phyloP scores from a whole-genome alignment of 495 filamentous ascomycete genomes.

The Podospora appendiculata region DNA sequence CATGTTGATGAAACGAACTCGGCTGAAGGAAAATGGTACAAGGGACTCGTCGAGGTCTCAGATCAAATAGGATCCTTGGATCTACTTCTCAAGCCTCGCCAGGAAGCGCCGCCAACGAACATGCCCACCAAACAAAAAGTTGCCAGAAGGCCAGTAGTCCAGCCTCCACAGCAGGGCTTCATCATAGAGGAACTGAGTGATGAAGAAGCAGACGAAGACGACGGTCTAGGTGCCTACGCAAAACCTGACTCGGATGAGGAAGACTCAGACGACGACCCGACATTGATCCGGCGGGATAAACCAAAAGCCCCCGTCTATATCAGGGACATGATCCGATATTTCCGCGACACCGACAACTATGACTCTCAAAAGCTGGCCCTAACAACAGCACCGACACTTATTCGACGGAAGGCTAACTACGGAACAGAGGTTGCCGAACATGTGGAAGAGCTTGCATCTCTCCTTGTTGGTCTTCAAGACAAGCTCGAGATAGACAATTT shows the following conservation, averaged over 20 bases:
- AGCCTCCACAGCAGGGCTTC: conserved; percentile 26
- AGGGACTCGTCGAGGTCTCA: conserved; percentile 50
- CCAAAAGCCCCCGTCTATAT: conserved; percentile 86
- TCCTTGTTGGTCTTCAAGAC: conserved; percentile 73
- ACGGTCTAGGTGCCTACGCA: conserved; percentile 71
- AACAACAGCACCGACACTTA: conserved; percentile 64
- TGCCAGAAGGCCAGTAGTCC: conserved; percentile 12
- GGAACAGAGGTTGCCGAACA: conserved; percentile 84
- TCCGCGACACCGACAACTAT: conserved; percentile 75
- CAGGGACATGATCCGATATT: conserved; percentile 69
- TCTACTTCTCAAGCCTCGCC: conserved; percentile 25
- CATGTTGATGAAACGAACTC: conserved; percentile 70
- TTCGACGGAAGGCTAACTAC: conserved; percentile 80
- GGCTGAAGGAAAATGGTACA: conserved; percentile 71
- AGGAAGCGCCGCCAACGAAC: background rate
- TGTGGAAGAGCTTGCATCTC: conserved; percentile 67
- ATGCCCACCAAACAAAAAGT: conserved; percentile 7
- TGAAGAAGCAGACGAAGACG: conserved; percentile 51
- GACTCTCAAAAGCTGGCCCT: conserved; percentile 79
- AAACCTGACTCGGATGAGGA: conserved; percentile 91
- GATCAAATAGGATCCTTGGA: conserved; percentile 59
- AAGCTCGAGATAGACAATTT: conserved; percentile 71
- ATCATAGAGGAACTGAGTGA: conserved; percentile 65
- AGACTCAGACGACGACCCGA: conserved; percentile 89
- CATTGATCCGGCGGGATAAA: conserved; percentile 71